phyloP scores from a whole-genome alignment of 1,284 basidiomycete genomes.

The Ceraceosorus bombacis region DNA sequence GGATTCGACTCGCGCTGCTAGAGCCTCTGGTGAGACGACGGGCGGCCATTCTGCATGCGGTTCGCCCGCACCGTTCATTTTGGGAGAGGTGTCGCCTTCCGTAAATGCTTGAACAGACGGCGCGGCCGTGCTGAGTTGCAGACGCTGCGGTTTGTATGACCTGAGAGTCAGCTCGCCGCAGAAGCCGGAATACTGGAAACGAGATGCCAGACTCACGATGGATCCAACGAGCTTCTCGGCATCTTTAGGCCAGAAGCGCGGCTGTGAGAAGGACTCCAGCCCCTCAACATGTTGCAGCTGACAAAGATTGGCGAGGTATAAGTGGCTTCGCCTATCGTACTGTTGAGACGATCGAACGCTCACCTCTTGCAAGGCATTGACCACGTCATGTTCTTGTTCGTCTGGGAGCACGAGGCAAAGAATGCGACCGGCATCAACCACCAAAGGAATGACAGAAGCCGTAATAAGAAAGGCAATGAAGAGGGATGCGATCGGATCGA shows the following conservation, averaged over 20 bases:
- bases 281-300: conserved; percentile 55
- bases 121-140: conserved; percentile 30
- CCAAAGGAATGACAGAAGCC: conserved; percentile 86
- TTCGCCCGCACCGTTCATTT: neutral
- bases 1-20: conserved; percentile 25
- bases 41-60: conserved; percentile 3
- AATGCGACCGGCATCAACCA: conserved; percentile 83
- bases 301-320: conserved; percentile 11
- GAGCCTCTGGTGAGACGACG: conserved; percentile 20
- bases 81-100: neutral
- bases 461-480: conserved; percentile 94
- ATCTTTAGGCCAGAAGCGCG: conserved; percentile 96
- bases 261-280: conserved; percentile 67
- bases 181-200: too few relatives aligned
- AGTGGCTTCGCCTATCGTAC: neutral
- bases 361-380: conserved; percentile 70
- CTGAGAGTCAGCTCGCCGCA: conserved; percentile 53
- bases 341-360: conserved; percentile 23
- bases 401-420: conserved; percentile 73
- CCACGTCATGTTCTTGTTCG: conserved; percentile 62
- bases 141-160: conserved; percentile 54
- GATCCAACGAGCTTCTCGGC: conserved; percentile 69
- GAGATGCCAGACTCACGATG: conserved; percentile 51
- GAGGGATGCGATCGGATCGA: conserved; percentile 93
- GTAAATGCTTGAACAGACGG: too few relatives aligned